phyloP scores from a whole-genome alignment of 139 green algal species.

The Coccomyxa sp. region DNA sequence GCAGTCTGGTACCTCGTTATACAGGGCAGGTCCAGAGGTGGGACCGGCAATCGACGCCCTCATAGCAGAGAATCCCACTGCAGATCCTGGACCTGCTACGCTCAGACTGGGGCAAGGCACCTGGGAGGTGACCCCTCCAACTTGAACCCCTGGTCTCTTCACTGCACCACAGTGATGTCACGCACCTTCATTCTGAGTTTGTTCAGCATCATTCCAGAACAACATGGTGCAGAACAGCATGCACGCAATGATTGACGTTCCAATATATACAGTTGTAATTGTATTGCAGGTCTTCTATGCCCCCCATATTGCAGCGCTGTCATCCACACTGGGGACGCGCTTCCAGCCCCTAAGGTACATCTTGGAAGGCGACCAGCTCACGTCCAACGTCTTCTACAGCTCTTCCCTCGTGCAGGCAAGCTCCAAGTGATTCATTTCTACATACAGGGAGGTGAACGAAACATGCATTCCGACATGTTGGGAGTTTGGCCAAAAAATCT shows the following conservation, averaged over 20 bases:
- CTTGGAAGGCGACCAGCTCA: slow-evolving; percentile 20
- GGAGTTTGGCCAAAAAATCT: too few species aligned
- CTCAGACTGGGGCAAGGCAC: slow-evolving; percentile 6
- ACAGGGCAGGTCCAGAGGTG: neutral
- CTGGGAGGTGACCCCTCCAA: slow-evolving; percentile 12
- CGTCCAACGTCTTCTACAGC: slow-evolving; percentile 34
- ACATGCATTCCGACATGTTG: too few species aligned
- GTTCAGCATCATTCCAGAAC: too few species aligned
- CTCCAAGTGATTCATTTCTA: too few species aligned
- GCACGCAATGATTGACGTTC: neutral
- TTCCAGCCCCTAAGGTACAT: slow-evolving; percentile 42
- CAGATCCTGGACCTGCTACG: neutral
- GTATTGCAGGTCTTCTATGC: slow-evolving; percentile 37
- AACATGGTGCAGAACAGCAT: too few species aligned
- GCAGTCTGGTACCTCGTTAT: neutral
- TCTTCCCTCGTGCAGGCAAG: slow-evolving; percentile 21
- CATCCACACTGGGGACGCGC: slow-evolving; percentile 14
- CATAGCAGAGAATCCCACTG: slow-evolving; percentile 7
- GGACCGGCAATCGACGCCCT: slow-evolving; percentile 4
- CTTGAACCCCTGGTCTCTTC: neutral
- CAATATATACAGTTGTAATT: neutral
- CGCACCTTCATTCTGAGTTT: too few species aligned
- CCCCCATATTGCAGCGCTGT: slow-evolving; percentile 41
- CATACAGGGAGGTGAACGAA: too few species aligned
- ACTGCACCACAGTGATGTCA: neutral